Evolutionary conservation across 1,139 yeast species (phyloP), one percentile per base, ranked within the genome.

Genomic region (Fermentozyma sake): DNA sequence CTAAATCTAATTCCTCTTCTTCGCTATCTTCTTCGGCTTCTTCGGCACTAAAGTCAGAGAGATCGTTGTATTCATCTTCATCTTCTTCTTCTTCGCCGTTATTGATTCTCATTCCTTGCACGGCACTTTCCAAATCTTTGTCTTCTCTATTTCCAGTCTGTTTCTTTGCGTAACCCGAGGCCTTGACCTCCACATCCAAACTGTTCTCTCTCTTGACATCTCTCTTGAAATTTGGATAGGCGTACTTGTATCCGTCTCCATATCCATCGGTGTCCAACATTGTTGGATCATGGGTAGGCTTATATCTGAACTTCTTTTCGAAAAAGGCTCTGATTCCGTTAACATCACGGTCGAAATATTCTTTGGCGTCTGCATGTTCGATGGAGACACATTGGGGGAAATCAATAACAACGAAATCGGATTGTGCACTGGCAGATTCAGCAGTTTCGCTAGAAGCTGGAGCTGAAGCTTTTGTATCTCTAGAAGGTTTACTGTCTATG

Each of bases 351-450:
- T 84, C 78, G 52, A 91, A 91, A 52, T 85, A 89, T 33, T 70
- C 72, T 40, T 79, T 79, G 8, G 98, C 97, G 49, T 91, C 96
- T 3, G 66, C 69, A 52, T 91, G 99, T 42, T 84, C 89, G 23
- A 84, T 84, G 11, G 96, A 85, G 13, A 91, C 84, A 76, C 96
- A 89, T 58, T 91, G 99, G 4, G 99, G 99, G 66, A 91, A 91
- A 68, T 91, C 99, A 44, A 91, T 91, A 14, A 91, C 95, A 14
- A 87, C 81, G 43, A 87, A 85, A 24, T 79, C 84, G 28, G 55
- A 60, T 33, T 76, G 82, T 29, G 71, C 71, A 16, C 61, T 46
- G 23, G 55, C 66, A 20, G 68, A 70, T 7, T 70, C 75, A n/a
- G n/a, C n/a, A n/a, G n/a, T n/a, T n/a, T n/a, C n/a, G n/a, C n/a